phyloP scores from a whole-genome alignment of 306 rosid species.

The Fragaria ananassa region DNA sequence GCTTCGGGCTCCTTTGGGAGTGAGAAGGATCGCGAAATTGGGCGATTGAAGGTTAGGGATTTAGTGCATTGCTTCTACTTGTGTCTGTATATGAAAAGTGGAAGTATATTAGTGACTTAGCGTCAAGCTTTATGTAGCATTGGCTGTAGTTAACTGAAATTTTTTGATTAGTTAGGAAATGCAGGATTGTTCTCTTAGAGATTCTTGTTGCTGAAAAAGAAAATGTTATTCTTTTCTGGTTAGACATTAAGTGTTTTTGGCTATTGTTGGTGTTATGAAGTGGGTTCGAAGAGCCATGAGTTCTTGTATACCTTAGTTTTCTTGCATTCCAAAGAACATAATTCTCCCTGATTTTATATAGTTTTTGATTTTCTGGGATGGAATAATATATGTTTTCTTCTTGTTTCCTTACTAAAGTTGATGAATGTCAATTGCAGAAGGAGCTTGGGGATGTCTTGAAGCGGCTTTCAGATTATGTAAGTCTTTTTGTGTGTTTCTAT shows the following conservation, averaged over 20 bases:
- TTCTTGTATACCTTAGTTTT: not conserved
- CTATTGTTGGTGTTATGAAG: not conserved
- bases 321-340: not conserved
- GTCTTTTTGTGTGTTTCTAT: conserved; percentile 7
- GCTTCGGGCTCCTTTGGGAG: not conserved
- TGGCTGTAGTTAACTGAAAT: not conserved
- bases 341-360: not conserved
- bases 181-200: not conserved
- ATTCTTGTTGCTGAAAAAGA: not conserved
- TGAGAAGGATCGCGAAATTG: conserved; percentile 47
- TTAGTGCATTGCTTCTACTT: not conserved
- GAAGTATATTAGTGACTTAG: too few species aligned
- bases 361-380: not conserved
- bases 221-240: not conserved
- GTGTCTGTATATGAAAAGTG: not conserved
- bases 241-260: not conserved
- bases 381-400: not conserved
- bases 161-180: not conserved
- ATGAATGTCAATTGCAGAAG: conserved; percentile 50
- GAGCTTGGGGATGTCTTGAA: conserved; percentile 61
- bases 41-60: conserved; percentile 54
- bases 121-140: not conserved
- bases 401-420: conserved; percentile 8
- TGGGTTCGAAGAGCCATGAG: not conserved
- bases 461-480: conserved; percentile 57